Evolutionary conservation across 179 eudicot genomes (phyloP), one percentile per base, ranked within the genome.

Genomic region (Gypsophila paniculata): DNA sequence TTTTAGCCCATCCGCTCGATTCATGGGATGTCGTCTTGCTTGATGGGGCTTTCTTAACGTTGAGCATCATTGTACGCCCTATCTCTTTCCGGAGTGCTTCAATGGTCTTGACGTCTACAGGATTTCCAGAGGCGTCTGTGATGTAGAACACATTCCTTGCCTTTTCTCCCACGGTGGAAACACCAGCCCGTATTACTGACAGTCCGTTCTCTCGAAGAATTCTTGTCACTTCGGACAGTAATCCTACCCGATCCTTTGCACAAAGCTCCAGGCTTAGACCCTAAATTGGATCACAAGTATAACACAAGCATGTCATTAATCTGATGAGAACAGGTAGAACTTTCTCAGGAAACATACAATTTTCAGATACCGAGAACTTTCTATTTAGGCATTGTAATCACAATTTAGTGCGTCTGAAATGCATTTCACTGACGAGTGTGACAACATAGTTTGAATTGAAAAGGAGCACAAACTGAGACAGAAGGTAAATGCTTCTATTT

Each of bases 211-310:
- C 96, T 22, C 96, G 78, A 1, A 91, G 79, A 22, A 91, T 71
- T 69, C 92, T 87, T 3, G 96, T 90, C 48, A 86, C 86, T 68
- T 90, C 96, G 0, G 96, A 90, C 14, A 90, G 79, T 10, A 90
- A 79, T 42, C 96, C 96, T 25, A 88, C 89, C 52, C 92, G 82
- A 70, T 90, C 96, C 79, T 90, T 86, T 58, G 90, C 92, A 72
- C 96, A 88, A 9, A 88, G 65, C 80, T 88, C 90, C 42, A 89
- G 74, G 77, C 89, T 86, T 34, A 90, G 54, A 55, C 90, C 96
- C 96, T 90, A 79, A 61, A 61, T 25, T 72, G 60, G 9, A 67
- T 49, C 57, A 48, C 39, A 42, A 36, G 3, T 36, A 7, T 36
- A 2, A 7, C 42, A 22, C 34, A 48, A 7, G 39, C 21, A 6